phyloP scores from a whole-genome alignment of 257 asterid genomes.

The Paraleonurus japonicus region DNA sequence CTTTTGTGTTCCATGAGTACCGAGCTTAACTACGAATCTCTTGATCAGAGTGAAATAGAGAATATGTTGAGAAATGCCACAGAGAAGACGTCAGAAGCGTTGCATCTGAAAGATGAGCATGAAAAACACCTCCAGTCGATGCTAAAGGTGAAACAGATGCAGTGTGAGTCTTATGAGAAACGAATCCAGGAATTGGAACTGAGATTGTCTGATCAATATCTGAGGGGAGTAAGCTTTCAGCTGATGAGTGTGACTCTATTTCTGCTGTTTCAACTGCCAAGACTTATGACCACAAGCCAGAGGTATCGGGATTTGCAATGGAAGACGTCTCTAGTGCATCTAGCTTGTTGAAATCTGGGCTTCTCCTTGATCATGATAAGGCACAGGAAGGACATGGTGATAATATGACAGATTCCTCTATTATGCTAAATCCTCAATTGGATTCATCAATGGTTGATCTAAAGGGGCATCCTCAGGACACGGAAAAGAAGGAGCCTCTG shows the following conservation, averaged over 20 bases:
- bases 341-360: slow-evolving; percentile 46
- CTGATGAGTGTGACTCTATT: slow-evolving; percentile 42
- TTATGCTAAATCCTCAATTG: slow-evolving; percentile 54
- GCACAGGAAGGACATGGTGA: slow-evolving; percentile 66
- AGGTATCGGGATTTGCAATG: slow-evolving; percentile 60
- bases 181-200: slow-evolving; percentile 92
- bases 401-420: slow-evolving; percentile 81
- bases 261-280: slow-evolving; percentile 45
- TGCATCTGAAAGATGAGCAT: slow-evolving; percentile 74
- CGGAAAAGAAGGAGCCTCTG: slow-evolving; percentile 47
- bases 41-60: slow-evolving; percentile 63
- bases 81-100: slow-evolving; percentile 80
- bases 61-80: slow-evolving; percentile 60
- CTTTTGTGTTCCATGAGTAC: slow-evolving; percentile 63
- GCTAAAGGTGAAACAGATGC: slow-evolving; percentile 75
- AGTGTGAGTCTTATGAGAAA: slow-evolving; percentile 85
- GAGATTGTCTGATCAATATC: slow-evolving; percentile 72
- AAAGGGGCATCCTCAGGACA: slow-evolving; percentile 48
- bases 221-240: slow-evolving; percentile 44
- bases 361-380: slow-evolving; percentile 51
- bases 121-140: slow-evolving; percentile 68
- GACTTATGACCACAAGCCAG: slow-evolving; percentile 59
- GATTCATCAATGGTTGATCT: slow-evolving; percentile 89
- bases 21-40: slow-evolving; percentile 62
- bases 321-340: slow-evolving; percentile 64